Base-by-base conservation (phyloP, 805 yeast species). In the Torulaspora quercuum region DNA sequence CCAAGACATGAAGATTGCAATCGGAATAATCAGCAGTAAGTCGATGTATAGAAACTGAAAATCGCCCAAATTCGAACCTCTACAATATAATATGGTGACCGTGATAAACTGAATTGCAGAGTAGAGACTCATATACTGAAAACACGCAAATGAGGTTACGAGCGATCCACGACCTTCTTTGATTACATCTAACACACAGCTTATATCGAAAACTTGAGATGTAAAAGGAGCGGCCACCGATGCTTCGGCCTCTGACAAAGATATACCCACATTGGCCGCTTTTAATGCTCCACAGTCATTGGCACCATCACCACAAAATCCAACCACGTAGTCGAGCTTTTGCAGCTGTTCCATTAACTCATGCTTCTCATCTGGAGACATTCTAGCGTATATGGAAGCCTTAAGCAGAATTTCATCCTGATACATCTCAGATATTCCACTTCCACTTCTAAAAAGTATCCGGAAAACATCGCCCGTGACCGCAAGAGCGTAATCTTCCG, bases 231-330 rank as follows among this genome's bases (percentile, higher is more conserved):
- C 98, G 0, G 98, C 98, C 11, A 92, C 97, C 3, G 95, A 84
- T 0, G 98, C 98, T 57, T 92, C 99, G 0, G 97, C 98, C 59
- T 92, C 98, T 18, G 95, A 85, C 31, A 92, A 65, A 0, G 97
- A 90, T 12, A 92, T 78, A 11, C 99, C 99, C 33, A 94, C 95
- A 64, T 92, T 95, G 0, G 98, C 97, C 9, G 96, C 95, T 54
- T 90, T 92, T 40, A 92, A 68, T 0, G 99, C 99, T 49, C 98
- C 98, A 64, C 97, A 92, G 57, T 92, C 99, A 62, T 92, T 92
- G 5, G 99, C 99, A 47, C 99, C 99, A 65, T 92, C 99, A 23
- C 99, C 99, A 64, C 97, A 92, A 61, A 92, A 92, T 2, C 97
- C 95, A 31, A 87, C 95, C 0, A 95, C 86, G 57, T 90, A 90